Evolutionary conservation across 352 stramenopile genomes (phyloP), one percentile per base, ranked within the genome.

Genomic region (Pythium myriotylum): DNA sequence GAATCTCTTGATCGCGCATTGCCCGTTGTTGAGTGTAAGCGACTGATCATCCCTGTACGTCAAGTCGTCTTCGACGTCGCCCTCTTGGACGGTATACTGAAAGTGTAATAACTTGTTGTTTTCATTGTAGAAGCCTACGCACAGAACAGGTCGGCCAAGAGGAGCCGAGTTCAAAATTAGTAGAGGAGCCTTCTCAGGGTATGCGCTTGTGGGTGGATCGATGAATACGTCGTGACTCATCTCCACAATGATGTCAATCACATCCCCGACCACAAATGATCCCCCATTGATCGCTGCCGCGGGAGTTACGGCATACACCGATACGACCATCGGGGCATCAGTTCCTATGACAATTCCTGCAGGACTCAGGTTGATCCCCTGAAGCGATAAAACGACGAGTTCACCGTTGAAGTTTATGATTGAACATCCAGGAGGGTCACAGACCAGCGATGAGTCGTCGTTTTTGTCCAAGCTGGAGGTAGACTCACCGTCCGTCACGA

Each of bases 181-280:
- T 16, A 86, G 27, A 8, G 86, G 86, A 0, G 84, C 86, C 64
- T 92, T 92, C 20, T 90, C 77, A 14, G 84, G 81, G 32, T 91
- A 87, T 3, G 67, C 77, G 49, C 62, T 88, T 4, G 80, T 82
- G 7, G 84, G 83, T 23, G 86, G 84, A 23, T 94, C 81, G 52
- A 95, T 86, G 50, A 88, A 88, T 14, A 95, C 86, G 6, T 84
- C 76, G 12, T 74, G 55, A 54, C 76, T 86, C 79, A 90, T 91
- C 42, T 89, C 68, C 1, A 95, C 72, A 27, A 95, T 65, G 43
- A 95, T 88, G 8, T 94, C 72, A 41, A 95, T 87, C 17, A 81
- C 59, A 45, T 95, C 86, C 12, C 86, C 86, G 16, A 92, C 81
- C 24, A 92, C 82, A 62, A 95, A 95, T 13, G 66, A 59, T 17